Evolutionary conservation across 2,329 filamentous ascomycete species (phyloP), one percentile per base, ranked within the genome.

Genomic region (Phaeosphaeriaceae sp.): DNA sequence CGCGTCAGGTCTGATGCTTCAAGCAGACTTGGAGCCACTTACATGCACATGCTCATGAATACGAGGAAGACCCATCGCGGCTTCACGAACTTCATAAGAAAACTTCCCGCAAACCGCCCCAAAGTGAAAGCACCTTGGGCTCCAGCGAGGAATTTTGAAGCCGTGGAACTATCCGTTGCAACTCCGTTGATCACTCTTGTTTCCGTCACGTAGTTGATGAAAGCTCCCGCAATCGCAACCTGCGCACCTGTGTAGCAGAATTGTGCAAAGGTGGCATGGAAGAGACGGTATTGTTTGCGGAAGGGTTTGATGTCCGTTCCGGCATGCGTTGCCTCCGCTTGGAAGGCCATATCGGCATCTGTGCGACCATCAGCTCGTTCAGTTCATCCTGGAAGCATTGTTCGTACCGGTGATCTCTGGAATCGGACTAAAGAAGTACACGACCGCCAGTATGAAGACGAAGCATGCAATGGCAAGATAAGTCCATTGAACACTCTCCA

Each of bases 191-290:
- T 55, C 19, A 68, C 19, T 5, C 75, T 61, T 1, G 72, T 75
- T 46, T 90, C 91, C 48, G 79, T 75, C 19, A 83, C 79, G 67
- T 76, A 85, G 77, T 77, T 76, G 61, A 77, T 78, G 64, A 78
- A 78, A 49, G 78, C 74, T 36, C 78, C 77, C 3, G 82, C 82
- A 25, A 85, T 80, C 1, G 81, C 84, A 5, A 85, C 74, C 69
- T 96, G 92, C 0, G 90, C 87, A 48, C 91, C 91, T 0, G 91
- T 89, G 74, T 94, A 95, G 73, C 88, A 91, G 77, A 93, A 93
- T 65, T 94, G 91, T 0, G 90, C 89, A 65, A 88, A 85, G 0
- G 89, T 86, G 13, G 89, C 91, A 68, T 92, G 89, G 82, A 93
- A 92, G 2, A 93, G 82, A 22, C 87, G 86, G 75, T 90, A 92